Evolutionary conservation across 805 yeast species (phyloP).

Genomic region (Zygotorulaspora chibaensis): DNA sequence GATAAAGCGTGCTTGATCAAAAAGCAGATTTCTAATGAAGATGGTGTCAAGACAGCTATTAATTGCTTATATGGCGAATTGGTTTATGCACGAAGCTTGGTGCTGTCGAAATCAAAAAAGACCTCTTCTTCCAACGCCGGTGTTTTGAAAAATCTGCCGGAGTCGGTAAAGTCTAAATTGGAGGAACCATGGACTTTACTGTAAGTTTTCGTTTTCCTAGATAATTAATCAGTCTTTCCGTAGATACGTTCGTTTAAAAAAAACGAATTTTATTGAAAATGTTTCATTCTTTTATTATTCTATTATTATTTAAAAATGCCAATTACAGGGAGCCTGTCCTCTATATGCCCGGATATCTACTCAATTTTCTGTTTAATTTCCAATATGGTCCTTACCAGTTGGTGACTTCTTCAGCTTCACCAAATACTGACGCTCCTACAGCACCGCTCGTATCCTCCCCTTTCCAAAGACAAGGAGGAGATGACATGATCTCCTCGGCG

Average conservation of each 20-base stretch:
- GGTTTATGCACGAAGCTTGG: conserved; percentile 66
- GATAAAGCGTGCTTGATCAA: conserved; percentile 64
- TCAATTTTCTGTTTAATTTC: not conserved
- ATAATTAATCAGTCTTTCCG: too few relatives aligned
- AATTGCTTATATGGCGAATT: conserved; percentile 72
- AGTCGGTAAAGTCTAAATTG: not conserved
- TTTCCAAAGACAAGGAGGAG: conserved; percentile 39
- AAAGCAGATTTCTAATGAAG: conserved; percentile 58
- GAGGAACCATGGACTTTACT: conserved; percentile 8
- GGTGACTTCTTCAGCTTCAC: conserved; percentile 92
- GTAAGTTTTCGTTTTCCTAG: not conserved
- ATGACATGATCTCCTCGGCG: conserved; percentile 54
- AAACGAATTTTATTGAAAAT: not conserved
- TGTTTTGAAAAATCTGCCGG: not conserved
- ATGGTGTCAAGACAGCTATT: conserved; percentile 77
- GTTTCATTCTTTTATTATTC: not conserved
- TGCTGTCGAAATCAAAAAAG: conserved; percentile 41
- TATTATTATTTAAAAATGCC: not conserved
- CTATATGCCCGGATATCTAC: not conserved
- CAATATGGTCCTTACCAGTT: conserved; percentile 57
- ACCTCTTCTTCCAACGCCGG: not conserved
- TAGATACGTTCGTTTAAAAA: too few relatives aligned
- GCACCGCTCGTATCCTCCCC: conserved; percentile 41
- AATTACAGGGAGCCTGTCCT: not conserved
- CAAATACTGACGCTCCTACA: conserved; percentile 66